Conservation (phyloP, 495 filamentous ascomycete species). For the Hypoxylon fragiforme region DNA sequence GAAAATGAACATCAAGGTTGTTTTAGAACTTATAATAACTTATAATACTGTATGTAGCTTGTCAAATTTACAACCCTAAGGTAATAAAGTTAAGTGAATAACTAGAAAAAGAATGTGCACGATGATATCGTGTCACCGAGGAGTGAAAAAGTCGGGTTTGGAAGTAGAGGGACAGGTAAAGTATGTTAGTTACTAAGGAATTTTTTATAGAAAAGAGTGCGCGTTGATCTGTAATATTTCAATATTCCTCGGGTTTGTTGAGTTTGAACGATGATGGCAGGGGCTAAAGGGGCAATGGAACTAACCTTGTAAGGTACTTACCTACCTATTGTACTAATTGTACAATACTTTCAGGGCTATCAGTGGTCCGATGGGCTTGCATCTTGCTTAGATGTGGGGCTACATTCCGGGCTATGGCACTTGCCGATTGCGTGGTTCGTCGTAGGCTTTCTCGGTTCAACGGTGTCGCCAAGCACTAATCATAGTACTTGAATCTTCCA, state of each 20-base stretch:
- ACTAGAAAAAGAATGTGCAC: conserved; percentile 4
- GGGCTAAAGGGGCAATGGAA: conserved; percentile 10
- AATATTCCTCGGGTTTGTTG: conserved; percentile 13
- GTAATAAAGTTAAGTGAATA: not conserved
- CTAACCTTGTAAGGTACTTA: no score
- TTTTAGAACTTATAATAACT: no score
- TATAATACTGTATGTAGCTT: no score
- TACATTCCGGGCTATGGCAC: not conserved
- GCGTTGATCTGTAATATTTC: conserved; percentile 26
- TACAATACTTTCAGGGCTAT: no score
- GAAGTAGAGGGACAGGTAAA: no score
- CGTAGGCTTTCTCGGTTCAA: no score
- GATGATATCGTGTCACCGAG: conserved; percentile 15
- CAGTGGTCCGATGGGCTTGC: conserved; percentile 27
- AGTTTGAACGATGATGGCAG: conserved; percentile 18
- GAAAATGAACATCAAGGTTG: no score
- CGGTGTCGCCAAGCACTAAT: no score
- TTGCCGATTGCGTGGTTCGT: conserved; percentile 26
- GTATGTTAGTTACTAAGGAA: conserved; percentile 18
- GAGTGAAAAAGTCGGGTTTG: conserved; percentile 1
- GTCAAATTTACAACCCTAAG: no score
- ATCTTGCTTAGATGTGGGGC: conserved; percentile 6
- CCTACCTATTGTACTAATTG: no score
- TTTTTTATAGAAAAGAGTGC: conserved; percentile 8
- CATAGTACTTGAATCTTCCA: not conserved